Evolutionary conservation across 345 rosid genomes (phyloP), one percentile per base, ranked within the genome.

Genomic region (Eucalyptus polybractea): DNA sequence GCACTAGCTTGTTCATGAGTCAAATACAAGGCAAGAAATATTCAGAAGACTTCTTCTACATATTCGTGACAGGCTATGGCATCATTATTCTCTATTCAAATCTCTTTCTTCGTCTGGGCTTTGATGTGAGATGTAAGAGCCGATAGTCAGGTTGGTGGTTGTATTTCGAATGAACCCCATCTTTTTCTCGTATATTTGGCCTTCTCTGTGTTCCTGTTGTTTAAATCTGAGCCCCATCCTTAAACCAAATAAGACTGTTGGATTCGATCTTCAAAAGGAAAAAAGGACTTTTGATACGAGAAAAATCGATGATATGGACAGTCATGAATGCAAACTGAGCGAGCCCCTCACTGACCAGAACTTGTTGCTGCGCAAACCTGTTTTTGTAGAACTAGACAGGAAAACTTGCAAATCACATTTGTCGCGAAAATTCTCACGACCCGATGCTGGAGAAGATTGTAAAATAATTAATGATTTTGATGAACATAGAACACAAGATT

Each of bases 351-450:
- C 44, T 10, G 4, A 17, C 24, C 81, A 33, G 24, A 19, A 17
- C 24, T 10, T 9, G 2, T 3, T 5, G 81, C 8, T 0, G 27
- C 2, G 25, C 45, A 33, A 33, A 17, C 44, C 44, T 2, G 13
- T 9, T 33, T 5, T 72, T 19, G 40, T 10, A 19, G 11, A 72
- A 72, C 27, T 37, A 37, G 83, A 10, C 6, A 37, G 3, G 83
- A 37, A 6, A 76, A 40, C 14, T 19, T 10, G 47, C 13, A 22
- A 10, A 6, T 1, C 14, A 10, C 47, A 10, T 6, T 76, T 6
- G 5, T 40, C 3, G 15, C 3, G 14, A 2, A 72, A 72, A 17
- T 11, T 72, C 13, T 5, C 0, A 15, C 10, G 21, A 19, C 11
- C 15, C 6, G 80, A 5, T 31, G 40, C 12, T 5, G 11, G 27